These are phyloP conservation scores for Radiomyces spectabilis DNA, from an alignment of 192 early-diverging fungal species.

Conservation along the genomic window DNA sequence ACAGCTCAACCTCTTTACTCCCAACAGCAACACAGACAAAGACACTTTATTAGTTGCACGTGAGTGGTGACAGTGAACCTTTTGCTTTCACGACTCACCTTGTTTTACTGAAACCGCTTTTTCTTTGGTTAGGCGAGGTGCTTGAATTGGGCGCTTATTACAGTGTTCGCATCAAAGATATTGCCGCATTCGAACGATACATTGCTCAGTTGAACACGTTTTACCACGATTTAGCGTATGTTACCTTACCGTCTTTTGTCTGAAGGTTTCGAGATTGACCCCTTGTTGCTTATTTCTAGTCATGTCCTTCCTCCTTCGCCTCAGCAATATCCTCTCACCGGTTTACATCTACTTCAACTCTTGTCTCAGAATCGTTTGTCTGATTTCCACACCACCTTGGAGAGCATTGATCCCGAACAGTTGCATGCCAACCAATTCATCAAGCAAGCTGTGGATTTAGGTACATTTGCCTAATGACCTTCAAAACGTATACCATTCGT, in stretches of 20 bases:
- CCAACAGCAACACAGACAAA: slow-evolving; percentile 24
- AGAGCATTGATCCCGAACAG: slow-evolving; percentile 79
- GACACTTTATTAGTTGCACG: slow-evolving; percentile 47
- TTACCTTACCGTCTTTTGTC: not conserved
- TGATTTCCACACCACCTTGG: slow-evolving; percentile 98
- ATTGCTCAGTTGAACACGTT: slow-evolving; percentile 86
- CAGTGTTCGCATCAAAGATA: slow-evolving; percentile 80
- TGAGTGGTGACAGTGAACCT: slow-evolving; percentile 20
- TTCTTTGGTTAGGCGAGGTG: slow-evolving; percentile 55
- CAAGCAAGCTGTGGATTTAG: slow-evolving; percentile 83
- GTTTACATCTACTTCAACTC: slow-evolving; percentile 88
- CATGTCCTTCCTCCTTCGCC: slow-evolving; percentile 61
- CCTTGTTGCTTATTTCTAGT: slow-evolving; percentile 1
- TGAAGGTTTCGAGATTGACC: not conserved
- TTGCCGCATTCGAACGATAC: slow-evolving; percentile 93
- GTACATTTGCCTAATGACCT: slow-evolving; percentile 6
- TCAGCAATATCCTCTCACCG: slow-evolving; percentile 83
- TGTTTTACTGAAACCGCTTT: no score
- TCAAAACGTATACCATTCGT: no score
- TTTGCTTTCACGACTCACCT: not conserved
- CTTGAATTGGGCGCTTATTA: slow-evolving; percentile 87
- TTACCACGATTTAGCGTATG: slow-evolving; percentile 75
- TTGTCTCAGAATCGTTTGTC: slow-evolving; percentile 90
- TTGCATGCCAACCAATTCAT: slow-evolving; percentile 77
- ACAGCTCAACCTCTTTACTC: slow-evolving; percentile 39